These are phyloP conservation scores for Plectosphaerella cucumerina DNA, from an alignment of 2,329 filamentous ascomycete species.

Conservation along the genomic window DNA sequence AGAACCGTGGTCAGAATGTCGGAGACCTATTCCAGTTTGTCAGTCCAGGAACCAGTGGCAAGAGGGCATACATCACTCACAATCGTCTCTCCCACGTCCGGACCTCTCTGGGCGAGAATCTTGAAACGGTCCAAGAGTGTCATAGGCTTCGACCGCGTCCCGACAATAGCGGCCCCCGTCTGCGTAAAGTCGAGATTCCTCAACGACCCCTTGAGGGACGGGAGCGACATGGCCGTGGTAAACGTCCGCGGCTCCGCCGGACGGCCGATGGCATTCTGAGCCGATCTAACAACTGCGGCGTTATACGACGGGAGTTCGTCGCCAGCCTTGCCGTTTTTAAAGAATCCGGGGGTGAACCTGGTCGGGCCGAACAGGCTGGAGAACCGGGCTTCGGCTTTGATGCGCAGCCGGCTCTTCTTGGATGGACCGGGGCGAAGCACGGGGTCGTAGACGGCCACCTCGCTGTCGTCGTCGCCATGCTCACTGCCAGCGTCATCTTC, in stretches of 20 bases:
- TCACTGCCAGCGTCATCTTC: not conserved
- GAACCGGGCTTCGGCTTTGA: not conserved
- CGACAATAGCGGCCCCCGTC: not conserved
- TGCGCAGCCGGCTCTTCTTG: not conserved
- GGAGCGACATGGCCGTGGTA: not conserved
- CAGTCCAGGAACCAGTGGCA: not conserved
- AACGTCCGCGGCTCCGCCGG: not conserved
- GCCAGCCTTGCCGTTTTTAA: not conserved
- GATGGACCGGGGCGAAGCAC: not conserved
- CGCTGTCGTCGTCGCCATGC: not conserved
- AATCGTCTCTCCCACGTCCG: conserved; percentile 5
- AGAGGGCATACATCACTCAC: not conserved
- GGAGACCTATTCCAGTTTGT: conserved; percentile 2
- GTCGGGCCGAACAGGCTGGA: conserved; percentile 1
- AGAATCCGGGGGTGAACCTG: conserved; percentile 4
- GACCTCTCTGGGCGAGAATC: not conserved
- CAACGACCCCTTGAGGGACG: not conserved
- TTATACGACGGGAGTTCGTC: conserved; percentile 3
- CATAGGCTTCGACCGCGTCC: not conserved
- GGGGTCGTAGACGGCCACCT: not conserved
- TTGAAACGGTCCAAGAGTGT: conserved; percentile 5
- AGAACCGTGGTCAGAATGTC: conserved; percentile 4
- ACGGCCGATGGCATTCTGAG: not conserved
- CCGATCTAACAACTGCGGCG: conserved; percentile 2
- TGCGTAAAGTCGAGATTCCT: conserved; percentile 5